Conservation (phyloP, 176 grass and related monocot genomes). For the Elymus sibiricus region DNA sequence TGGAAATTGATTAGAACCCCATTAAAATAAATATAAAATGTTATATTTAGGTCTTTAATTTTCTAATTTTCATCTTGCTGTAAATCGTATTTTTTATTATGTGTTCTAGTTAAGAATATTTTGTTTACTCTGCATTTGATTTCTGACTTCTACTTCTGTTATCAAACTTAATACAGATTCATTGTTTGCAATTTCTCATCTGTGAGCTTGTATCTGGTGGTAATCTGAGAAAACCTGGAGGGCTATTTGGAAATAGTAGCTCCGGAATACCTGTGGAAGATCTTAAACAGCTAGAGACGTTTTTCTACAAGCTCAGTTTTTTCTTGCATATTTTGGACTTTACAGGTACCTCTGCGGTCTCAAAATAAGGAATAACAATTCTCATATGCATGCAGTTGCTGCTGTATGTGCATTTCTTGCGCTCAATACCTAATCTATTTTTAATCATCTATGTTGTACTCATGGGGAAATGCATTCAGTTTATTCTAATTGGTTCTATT, state of each 20-base stretch:
- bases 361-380: constrained; percentile 23
- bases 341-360: constrained; percentile 53
- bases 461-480: background rate
- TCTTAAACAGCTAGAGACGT: constrained; percentile 95
- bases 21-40: constrained; percentile 9
- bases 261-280: constrained; percentile 95
- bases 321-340: constrained; percentile 99
- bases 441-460: constrained; percentile 1
- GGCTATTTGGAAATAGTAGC: constrained; percentile 96
- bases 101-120: constrained; percentile 14
- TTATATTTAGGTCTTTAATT: background rate
- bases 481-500: background rate
- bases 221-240: constrained; percentile 92
- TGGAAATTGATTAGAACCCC: background rate
- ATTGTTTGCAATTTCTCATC: constrained; percentile 98
- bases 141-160: constrained; percentile 25
- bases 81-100: background rate
- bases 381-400: constrained; percentile 3
- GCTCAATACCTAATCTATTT: background rate
- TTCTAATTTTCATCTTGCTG: background rate
- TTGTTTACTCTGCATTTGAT: constrained; percentile 27
- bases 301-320: constrained; percentile 99
- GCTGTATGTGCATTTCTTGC: background rate
- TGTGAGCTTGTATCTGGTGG: constrained; percentile 95
- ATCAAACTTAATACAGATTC: constrained; percentile 60